These are phyloP conservation scores for Helichrysum umbraculigerum DNA, from an alignment of 129 eudicot species.

Conservation along the genomic window DNA sequence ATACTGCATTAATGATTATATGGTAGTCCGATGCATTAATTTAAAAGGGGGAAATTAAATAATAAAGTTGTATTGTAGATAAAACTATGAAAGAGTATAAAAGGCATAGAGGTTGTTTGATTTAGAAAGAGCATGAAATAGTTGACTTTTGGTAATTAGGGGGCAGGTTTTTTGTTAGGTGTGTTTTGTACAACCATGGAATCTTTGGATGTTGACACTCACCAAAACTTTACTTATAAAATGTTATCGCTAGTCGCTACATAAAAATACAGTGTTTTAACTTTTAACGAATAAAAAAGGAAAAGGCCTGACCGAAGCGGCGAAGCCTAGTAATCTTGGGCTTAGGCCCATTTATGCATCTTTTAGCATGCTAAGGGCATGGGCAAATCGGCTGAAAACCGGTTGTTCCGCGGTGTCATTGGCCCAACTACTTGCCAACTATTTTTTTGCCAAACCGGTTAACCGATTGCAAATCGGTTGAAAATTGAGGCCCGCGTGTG, in stretches of 20 bases:
- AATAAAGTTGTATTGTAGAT: no score
- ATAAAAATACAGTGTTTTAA: neutral
- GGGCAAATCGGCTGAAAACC: no score
- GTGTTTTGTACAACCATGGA: neutral
- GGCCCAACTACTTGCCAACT: no score
- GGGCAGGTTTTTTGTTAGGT: constrained; percentile 9
- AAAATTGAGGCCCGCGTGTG: no score
- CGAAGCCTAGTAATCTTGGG: neutral
- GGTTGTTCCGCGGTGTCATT: no score
- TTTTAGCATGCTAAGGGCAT: no score
- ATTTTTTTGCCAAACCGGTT: no score
- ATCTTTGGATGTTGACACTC: constrained; percentile 3
- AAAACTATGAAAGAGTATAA: no score
- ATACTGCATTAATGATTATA: no score
- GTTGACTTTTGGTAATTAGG: neutral
- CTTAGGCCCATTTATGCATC: neutral
- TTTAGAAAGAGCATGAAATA: neutral
- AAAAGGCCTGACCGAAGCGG: neutral
- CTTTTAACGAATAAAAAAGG: neutral
- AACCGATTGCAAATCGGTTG: no score
- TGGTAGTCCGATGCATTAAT: no score
- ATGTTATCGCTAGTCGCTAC: neutral
- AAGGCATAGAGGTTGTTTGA: neutral
- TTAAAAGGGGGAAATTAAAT: no score
- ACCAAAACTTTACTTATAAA: constrained; percentile 1